Base-by-base conservation (phyloP, 805 yeast species). In the Pichia nanzhaoensis region DNA sequence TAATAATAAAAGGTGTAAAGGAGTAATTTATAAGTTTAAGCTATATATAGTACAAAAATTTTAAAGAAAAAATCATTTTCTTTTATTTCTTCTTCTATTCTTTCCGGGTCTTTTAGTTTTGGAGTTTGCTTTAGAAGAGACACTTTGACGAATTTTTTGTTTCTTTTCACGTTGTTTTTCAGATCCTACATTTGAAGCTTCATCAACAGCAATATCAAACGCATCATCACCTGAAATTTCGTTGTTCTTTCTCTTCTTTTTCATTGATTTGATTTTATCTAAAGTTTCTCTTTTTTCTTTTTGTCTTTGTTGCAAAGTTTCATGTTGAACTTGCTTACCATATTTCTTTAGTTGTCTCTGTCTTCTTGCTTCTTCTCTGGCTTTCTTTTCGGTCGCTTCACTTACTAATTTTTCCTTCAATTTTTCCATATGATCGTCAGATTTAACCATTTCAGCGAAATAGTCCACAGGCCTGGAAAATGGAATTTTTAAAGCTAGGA, bases 381-480 rank as follows among this genome's bases (percentile, higher is more conserved):
- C 96, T 66, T 84, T 85, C 78, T 87, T 87, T 63, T 83, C 84
- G 5, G 74, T 67, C 35, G 77, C 80, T 63, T 88, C 96, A 52
- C 78, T 75, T 37, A 89, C 73, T 55, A 91, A 74, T 66, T 86
- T 88, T 58, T 72, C 69, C 73, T 87, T 89, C 60, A 93, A 75
- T 67, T 80, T 86, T 60, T 88, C 96, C 99, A 93, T 93, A 66
- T 93, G 99, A 64, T 88, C 96, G 65, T 93, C 99, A 44, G 90
- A 82, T 70, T 93, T 93, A 49, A 89, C 86, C 99, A 93, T 93
- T 68, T 93, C 99, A 17, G 99, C 99, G 69, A 93, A 93, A 65
- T 87, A 93, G 63, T 93, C 99, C 58, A 78, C 69, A 32, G 99
- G 99, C 65, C 99, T 79, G 24, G 95, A 74, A 64, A 93, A 93